These are phyloP conservation scores for Vitis hybrid DNA, from an alignment of 177 flowering plant genomes.

Conservation along the genomic window DNA sequence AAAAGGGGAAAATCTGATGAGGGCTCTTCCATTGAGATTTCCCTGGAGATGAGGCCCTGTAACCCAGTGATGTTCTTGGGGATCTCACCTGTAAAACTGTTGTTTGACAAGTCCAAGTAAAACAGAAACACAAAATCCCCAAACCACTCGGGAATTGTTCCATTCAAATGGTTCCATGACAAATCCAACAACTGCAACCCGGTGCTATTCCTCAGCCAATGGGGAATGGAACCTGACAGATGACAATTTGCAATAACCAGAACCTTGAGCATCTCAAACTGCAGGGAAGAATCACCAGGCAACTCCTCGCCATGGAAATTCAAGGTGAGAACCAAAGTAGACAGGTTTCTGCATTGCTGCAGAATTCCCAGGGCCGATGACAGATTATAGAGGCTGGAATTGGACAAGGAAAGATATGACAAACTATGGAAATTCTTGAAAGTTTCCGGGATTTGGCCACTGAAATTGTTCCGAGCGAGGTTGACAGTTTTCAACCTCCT, in stretches of 20 bases:
- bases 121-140: constrained; percentile 34
- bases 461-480: constrained; percentile 37
- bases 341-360: constrained; percentile 36
- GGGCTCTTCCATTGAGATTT: constrained; percentile 29
- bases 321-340: constrained; percentile 32
- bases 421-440: constrained; percentile 32
- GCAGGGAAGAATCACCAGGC: constrained; percentile 27
- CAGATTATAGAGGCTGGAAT: constrained; percentile 29
- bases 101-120: constrained; percentile 58
- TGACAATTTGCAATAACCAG: constrained; percentile 33
- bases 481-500: constrained; percentile 25
- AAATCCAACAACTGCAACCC: constrained; percentile 40
- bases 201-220: constrained; percentile 27
- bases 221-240: constrained; percentile 34
- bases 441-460: constrained; percentile 35
- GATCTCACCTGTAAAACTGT: constrained; percentile 39
- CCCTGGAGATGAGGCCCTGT: constrained; percentile 24
- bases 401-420: constrained; percentile 36
- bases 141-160: constrained; percentile 39
- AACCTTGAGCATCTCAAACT: constrained; percentile 31
- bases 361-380: constrained; percentile 32
- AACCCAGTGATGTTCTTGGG: constrained; percentile 36
- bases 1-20: constrained; percentile 46
- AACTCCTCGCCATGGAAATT: constrained; percentile 37
- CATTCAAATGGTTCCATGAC: constrained; percentile 39